These are phyloP conservation scores for Talaromyces sp. DNA, from an alignment of 2,329 filamentous ascomycete genomes.

Conservation along the genomic window DNA sequence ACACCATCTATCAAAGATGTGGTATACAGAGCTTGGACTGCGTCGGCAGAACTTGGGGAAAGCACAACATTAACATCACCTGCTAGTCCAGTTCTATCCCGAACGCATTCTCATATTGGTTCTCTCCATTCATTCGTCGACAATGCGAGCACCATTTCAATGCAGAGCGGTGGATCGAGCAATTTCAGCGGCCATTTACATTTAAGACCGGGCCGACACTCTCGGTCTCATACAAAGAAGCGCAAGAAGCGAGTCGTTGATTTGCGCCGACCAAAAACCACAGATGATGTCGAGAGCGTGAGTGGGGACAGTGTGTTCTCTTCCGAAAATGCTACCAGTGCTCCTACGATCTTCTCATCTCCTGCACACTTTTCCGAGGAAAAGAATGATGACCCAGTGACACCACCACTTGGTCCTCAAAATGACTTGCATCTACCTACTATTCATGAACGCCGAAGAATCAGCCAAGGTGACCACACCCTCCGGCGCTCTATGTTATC, in stretches of 20 bases:
- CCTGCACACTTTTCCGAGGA: constrained; percentile 59
- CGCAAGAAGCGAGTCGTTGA: constrained; percentile 51
- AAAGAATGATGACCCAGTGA: constrained; percentile 53
- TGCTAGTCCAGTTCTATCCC: constrained; percentile 53
- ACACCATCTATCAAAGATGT: constrained; percentile 87
- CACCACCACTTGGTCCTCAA: constrained; percentile 50
- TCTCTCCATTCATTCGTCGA: constrained; percentile 73
- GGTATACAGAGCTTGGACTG: constrained; percentile 89
- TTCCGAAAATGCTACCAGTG: constrained; percentile 36
- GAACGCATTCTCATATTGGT: constrained; percentile 62
- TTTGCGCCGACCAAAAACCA: constrained; percentile 41
- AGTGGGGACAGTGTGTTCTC: constrained; percentile 43
- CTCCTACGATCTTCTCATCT: constrained; percentile 52
- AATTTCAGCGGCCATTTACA: constrained; percentile 39
- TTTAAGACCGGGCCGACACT: constrained; percentile 42
- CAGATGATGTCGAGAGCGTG: constrained; percentile 40
- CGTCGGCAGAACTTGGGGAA: constrained; percentile 68
- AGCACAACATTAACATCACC: constrained; percentile 37
- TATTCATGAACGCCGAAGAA: constrained; percentile 34
- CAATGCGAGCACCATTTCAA: constrained; percentile 62
- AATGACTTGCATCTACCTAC: constrained; percentile 31
- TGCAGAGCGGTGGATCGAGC: constrained; percentile 57
- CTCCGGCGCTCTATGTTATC: constrained; percentile 25
- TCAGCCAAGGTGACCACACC: constrained; percentile 28
- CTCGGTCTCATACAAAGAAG: constrained; percentile 43